Evolutionary conservation across 306 rosid species (phyloP), one percentile per base, ranked within the genome.

Genomic region (Benincasa hispida): DNA sequence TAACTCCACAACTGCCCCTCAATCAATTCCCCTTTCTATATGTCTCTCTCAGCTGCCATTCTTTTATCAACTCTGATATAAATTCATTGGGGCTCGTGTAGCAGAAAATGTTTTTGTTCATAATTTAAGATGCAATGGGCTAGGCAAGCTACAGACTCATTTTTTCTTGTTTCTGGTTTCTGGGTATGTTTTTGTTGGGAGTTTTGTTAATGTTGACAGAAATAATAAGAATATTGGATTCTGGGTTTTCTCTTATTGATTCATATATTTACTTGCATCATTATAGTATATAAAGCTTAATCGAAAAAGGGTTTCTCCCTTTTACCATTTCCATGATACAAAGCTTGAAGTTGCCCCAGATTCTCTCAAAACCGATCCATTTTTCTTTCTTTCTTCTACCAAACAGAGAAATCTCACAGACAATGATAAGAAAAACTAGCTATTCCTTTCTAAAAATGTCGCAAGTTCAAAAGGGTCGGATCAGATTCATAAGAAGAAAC

Each of bases 81-180:
- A 73, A 59, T 79, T 82, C 56, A 59, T 87, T 70, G 93, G 87
- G 82, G 17, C 66, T 76, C 72, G 87, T 77, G 89, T 51, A 30
- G 78, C 81, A 72, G 78, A 37, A 65, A 42, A 68, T 50, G 60
- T 28, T 72, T 72, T 72, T 48, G 6, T 57, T 25, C 59, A 48
- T 48, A 62, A 47, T 25, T 27, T 47, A 70, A 45, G 76, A 25
- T 24, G 32, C 32, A 68, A 41, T 42, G 54, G 74, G 35, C 22
- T 69, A 69, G 57, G 32, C 22, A 69, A 69, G 22, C n/a, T 17
- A 50, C 17, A 17, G 34, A 69, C 75, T 42, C 74, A n/a, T 19
- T 7, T 9, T 41, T 34, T 41, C 75, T 69, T 34, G 22, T 42
- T 37, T 42, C 75, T 68, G 56, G 37, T 42, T 42, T 69, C 75